Evolutionary conservation across 208 protist genomes (phyloP).

Genomic region (Leishmania arabica): DNA sequence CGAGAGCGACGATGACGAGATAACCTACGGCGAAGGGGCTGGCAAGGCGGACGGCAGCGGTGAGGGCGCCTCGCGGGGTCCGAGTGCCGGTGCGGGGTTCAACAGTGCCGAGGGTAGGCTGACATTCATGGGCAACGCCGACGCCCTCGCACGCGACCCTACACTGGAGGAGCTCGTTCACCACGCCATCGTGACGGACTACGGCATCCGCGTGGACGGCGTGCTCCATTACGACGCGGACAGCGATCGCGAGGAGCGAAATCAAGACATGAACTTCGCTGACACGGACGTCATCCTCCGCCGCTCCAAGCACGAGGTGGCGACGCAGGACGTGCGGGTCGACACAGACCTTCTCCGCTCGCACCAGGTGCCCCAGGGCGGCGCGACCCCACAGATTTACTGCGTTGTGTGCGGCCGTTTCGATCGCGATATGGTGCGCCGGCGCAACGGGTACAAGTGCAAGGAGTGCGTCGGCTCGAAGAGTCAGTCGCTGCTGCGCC

Average conservation of each 20-base stretch:
- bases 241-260: constrained; percentile 72
- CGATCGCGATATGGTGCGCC: constrained; percentile 77
- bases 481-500: constrained; percentile 68
- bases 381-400: constrained; percentile 61
- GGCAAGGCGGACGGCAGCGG: constrained; percentile 26
- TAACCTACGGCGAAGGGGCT: constrained; percentile 20
- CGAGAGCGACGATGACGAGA: constrained; percentile 43
- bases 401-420: constrained; percentile 85
- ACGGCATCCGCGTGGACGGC: constrained; percentile 69
- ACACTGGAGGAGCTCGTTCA: constrained; percentile 77
- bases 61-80: background rate
- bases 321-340: constrained; percentile 50
- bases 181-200: constrained; percentile 68
- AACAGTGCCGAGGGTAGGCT: constrained; percentile 10
- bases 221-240: constrained; percentile 78
- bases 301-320: constrained; percentile 45
- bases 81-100: constrained; percentile 1
- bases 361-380: constrained; percentile 34
- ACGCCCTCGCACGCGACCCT: constrained; percentile 53
- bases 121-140: constrained; percentile 28
- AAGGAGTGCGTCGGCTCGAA: constrained; percentile 77
- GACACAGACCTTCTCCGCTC: constrained; percentile 71
- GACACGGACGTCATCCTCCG: constrained; percentile 79
- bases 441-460: constrained; percentile 81
- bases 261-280: constrained; percentile 68